These are phyloP conservation scores for Cladosporium halotolerans DNA, from an alignment of 2,329 filamentous ascomycete species.

Conservation along the genomic window DNA sequence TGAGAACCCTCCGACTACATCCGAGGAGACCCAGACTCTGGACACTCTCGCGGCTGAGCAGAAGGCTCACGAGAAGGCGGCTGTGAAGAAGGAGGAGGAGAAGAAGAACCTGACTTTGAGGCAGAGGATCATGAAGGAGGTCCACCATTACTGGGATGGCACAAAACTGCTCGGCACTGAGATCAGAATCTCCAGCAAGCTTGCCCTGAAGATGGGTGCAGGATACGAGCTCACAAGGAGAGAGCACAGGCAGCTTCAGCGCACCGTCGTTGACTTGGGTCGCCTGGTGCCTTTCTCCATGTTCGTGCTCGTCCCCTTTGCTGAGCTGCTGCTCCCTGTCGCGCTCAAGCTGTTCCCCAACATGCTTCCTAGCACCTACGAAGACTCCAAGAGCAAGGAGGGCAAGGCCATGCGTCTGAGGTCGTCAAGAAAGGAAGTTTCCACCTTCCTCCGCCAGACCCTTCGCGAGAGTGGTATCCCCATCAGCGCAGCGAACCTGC, in stretches of 20 bases:
- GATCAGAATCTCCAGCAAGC: constrained; percentile 81
- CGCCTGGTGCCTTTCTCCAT: constrained; percentile 93
- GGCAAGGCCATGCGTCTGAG: constrained; percentile 76
- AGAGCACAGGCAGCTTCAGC: constrained; percentile 84
- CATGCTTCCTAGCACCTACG: constrained; percentile 93
- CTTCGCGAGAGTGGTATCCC: constrained; percentile 90
- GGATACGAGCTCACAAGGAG: constrained; percentile 93
- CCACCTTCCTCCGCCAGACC: constrained; percentile 79
- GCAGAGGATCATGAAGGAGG: constrained; percentile 93
- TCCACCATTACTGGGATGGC: constrained; percentile 94
- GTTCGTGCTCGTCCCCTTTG: constrained; percentile 94
- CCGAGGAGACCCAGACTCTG: constrained; percentile 46
- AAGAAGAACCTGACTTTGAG: constrained; percentile 81
- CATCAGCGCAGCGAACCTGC: constrained; percentile 73
- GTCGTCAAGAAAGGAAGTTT: constrained; percentile 87
- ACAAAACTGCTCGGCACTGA: constrained; percentile 91
- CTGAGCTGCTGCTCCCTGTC: constrained; percentile 83
- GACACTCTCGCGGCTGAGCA: constrained; percentile 56
- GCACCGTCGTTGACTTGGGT: constrained; percentile 88
- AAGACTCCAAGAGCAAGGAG: constrained; percentile 85
- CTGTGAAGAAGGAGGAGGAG: constrained; percentile 58
- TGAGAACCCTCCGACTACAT: constrained; percentile 41
- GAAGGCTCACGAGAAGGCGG: constrained; percentile 48
- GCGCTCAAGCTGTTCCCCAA: constrained; percentile 95
- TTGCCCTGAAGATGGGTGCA: constrained; percentile 94